Conservation (phyloP, 1,139 yeast species). For the Geotrichum citri-aurantii region DNA sequence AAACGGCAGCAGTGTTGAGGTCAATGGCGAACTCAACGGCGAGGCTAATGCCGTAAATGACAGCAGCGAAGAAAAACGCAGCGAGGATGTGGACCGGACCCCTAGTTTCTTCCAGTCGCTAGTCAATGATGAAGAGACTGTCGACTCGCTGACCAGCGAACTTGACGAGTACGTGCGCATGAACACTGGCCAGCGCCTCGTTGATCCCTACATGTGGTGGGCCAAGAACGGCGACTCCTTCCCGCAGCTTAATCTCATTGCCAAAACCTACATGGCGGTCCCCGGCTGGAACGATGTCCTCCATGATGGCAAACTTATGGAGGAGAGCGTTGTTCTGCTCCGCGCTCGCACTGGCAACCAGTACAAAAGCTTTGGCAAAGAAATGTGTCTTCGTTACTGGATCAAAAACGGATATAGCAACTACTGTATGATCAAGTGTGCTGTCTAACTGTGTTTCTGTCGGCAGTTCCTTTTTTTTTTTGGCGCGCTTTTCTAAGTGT, state of each 20-base stretch:
- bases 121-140: constrained; percentile 15
- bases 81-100: constrained; percentile 2
- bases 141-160: constrained; percentile 15
- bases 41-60: neutral
- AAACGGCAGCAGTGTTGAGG: neutral
- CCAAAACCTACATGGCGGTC: constrained; percentile 18
- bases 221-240: constrained; percentile 16
- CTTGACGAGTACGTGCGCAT: constrained; percentile 16
- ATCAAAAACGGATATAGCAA: constrained; percentile 15
- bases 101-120: constrained; percentile 19
- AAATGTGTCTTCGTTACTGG: constrained; percentile 19
- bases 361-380: constrained; percentile 16
- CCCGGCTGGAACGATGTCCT: constrained; percentile 20
- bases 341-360: constrained; percentile 15
- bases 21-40: neutral
- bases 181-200: constrained; percentile 16
- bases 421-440: constrained; percentile 13
- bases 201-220: constrained; percentile 20
- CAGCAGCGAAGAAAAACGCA: neutral
- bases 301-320: constrained; percentile 18
- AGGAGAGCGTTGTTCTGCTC: constrained; percentile 18
- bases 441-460: neutral
- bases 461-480: neutral
- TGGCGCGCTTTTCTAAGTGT: neutral
- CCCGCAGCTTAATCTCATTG: constrained; percentile 14